Percentiles rank a stretch among this genome's conserved stretches.
Conservation (phyloP, 2,329 filamentous ascomycete genomes). For the Neocatenulostroma microsporum region DNA sequence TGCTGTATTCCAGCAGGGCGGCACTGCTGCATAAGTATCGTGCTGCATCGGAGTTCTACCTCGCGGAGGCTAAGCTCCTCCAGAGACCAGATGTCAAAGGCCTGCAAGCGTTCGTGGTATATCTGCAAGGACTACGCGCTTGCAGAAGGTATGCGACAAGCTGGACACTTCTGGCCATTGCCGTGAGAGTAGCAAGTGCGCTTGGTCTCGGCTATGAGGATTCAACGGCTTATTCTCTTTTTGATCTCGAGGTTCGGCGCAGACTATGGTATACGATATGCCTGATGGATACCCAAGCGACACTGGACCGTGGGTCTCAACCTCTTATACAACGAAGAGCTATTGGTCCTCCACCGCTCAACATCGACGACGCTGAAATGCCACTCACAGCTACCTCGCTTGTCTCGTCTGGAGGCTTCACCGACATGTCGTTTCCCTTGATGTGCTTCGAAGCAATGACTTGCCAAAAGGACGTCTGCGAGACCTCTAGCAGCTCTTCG, state of each 20-base stretch:
- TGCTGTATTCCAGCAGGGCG: neutral
- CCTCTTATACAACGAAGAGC: neutral
- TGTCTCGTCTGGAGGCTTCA: no score
- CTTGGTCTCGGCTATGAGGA: neutral
- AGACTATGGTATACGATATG: slow-evolving; percentile 3
- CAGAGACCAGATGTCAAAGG: neutral
- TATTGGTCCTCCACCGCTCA: neutral
- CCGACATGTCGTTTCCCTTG: neutral
- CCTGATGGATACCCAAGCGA: slow-evolving; percentile 1
- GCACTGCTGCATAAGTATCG: neutral
- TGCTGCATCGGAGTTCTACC: neutral
- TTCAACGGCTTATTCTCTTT: neutral
- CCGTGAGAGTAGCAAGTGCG: slow-evolving; percentile 1
- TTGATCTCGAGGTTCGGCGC: neutral
- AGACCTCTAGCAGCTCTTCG: neutral
- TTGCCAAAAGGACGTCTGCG: neutral
- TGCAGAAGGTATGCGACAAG: neutral
- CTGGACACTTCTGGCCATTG: slow-evolving; percentile 5
- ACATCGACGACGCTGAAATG: neutral
- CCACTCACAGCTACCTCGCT: neutral
- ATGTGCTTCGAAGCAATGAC: neutral
- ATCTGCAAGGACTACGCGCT: slow-evolving; percentile 1
- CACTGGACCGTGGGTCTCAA: slow-evolving; percentile 4
- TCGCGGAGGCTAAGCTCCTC: neutral
- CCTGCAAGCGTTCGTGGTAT: slow-evolving; percentile 4